Conservation (phyloP, 73 alveolate species). For the Paramecium sonneborni region DNA sequence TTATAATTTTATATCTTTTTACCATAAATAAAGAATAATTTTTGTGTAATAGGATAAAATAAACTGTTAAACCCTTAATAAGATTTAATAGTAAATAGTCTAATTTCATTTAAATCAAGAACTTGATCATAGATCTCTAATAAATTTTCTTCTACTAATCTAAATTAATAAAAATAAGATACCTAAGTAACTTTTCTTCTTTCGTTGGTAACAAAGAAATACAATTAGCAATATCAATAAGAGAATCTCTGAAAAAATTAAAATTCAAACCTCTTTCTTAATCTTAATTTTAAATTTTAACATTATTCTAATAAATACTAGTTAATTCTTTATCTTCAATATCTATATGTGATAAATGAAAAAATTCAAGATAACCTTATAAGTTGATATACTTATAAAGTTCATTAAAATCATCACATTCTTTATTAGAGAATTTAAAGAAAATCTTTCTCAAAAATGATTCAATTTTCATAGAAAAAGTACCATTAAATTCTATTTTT, state of each 20-base stretch:
- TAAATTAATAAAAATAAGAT: background rate
- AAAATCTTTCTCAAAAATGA: background rate
- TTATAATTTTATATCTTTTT: background rate
- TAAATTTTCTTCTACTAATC: background rate
- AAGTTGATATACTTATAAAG: background rate
- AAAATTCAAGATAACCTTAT: background rate
- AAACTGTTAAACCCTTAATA: background rate
- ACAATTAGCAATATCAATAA: constrained; percentile 7
- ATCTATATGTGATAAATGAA: background rate
- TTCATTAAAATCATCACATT: background rate
- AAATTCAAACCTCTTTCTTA: background rate
- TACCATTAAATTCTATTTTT: background rate
- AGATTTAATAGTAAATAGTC: background rate
- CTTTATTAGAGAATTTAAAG: background rate
- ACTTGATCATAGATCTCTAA: background rate
- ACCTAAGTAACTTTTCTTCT: background rate
- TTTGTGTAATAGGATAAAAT: background rate
- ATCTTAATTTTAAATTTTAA: background rate
- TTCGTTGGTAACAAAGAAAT: background rate
- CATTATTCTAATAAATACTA: background rate
- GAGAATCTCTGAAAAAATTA: background rate
- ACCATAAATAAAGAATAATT: background rate
- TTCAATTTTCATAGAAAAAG: background rate
- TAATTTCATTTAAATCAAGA: background rate
- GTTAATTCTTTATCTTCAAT: background rate